Evolutionary conservation across 2,329 filamentous ascomycete genomes (phyloP).

Genomic region (Paracoccidioides brasiliensis): DNA sequence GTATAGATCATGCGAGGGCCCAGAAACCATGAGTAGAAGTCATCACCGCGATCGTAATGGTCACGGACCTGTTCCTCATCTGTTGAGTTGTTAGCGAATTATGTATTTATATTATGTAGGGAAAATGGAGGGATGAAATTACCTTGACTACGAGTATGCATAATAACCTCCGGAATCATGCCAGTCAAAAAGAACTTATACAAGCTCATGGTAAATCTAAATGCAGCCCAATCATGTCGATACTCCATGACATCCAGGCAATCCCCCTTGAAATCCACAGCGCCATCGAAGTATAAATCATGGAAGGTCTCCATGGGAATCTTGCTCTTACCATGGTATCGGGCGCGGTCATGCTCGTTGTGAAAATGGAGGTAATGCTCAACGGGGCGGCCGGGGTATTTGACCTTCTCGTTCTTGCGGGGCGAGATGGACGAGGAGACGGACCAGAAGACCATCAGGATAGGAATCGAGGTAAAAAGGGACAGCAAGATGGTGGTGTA

Average conservation of each 20-base stretch:
- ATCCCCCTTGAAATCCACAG: constrained; percentile 93
- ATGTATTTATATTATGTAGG: not conserved
- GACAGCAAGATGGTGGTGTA: constrained; percentile 82
- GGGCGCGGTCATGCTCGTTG: constrained; percentile 33
- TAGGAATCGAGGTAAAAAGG: constrained; percentile 62
- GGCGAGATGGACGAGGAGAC: constrained; percentile 67
- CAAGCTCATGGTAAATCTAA: constrained; percentile 73
- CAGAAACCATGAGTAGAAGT: constrained; percentile 98
- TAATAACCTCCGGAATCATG: constrained; percentile 79
- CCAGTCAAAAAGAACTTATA: constrained; percentile 80
- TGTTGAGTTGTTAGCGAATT: constrained; percentile 24
- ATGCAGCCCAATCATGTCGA: constrained; percentile 93
- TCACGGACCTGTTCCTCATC: constrained; percentile 96
- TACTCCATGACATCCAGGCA: constrained; percentile 80
- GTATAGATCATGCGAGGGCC: constrained; percentile 99
- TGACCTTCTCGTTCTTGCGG: constrained; percentile 85
- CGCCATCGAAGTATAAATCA: constrained; percentile 93
- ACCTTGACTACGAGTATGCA: constrained; percentile 86
- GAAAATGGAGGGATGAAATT: constrained; percentile 19
- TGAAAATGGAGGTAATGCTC: constrained; percentile 61
- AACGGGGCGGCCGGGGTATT: constrained; percentile 69
- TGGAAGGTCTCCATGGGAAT: constrained; percentile 66
- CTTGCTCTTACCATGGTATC: constrained; percentile 38
- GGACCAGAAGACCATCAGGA: constrained; percentile 73
- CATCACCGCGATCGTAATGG: constrained; percentile 95